Base-by-base conservation (phyloP, 805 yeast genomes). In the Wickerhamiella australiensis region DNA sequence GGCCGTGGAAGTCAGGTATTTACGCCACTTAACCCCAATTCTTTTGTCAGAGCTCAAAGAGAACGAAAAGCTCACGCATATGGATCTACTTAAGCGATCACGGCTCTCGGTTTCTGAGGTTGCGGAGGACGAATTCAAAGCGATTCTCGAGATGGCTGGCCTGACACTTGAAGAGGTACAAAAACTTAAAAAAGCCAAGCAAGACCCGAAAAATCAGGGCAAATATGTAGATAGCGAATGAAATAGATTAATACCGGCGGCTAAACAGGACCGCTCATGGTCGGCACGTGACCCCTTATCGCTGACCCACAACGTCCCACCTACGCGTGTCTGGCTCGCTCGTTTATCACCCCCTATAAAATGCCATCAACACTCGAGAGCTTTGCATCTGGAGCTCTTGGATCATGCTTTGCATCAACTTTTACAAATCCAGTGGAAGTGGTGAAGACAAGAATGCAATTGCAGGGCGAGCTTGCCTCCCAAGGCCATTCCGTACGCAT, bases 341-440 rank as follows among this genome's bases (percentile, higher is more conserved):
- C n/a, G n/a, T n/a, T n/a, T n/a, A n/a, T n/a, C n/a, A n/a, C n/a
- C n/a, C n/a, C 38, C 15, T n/a, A 7, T n/a, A 15, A 5, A 4
- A 33, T 33, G 42, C 26, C 42, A 20, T n/a, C 42, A 18, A 37
- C 42, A 20, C 38, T 37, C 42, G 26, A 37, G 26, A 37, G 26
- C 42, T 86, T 87, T 58, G 59, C 80, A 4, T 95, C 96, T 3
- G 96, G 96, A 49, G 95, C 92, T 6, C 52, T 83, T 11, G 98
- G 98, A 2, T 96, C 97, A 2, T 88, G 97, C 70, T 92, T 94
- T 46, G 97, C 98, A 0, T 98, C 92, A 42, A 90, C 96, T 0
- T 80, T 90, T 62, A 88, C 97, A 3, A 92, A 92, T 63, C 98
- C 98, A 4, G 81, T 92, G 54, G 98, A 92, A 65, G 71, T 92